Base-by-base conservation (phyloP, 495 filamentous ascomycete genomes). In the Hypoxylon lenormandii region DNA sequence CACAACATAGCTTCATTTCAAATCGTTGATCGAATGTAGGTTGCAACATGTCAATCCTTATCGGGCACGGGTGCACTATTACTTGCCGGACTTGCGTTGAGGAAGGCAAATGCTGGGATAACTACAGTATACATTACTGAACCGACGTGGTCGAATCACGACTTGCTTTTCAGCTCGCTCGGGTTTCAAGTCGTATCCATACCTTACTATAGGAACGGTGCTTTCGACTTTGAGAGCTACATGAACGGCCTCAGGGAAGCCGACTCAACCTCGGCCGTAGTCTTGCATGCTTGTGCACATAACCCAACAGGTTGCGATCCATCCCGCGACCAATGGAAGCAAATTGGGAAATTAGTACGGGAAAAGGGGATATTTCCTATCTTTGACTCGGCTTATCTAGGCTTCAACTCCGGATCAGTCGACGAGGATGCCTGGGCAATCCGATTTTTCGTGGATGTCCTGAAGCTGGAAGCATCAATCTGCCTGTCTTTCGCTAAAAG, bases 101-200 rank as follows among this genome's bases (percentile, higher is more conserved):
- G 84, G n/a, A 84, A 83, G 70, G 87, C 87, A 79, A 87, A 85
- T 74, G 79, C 76, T 36, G 76, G 77, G 51, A 78, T 82, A 61
- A 86, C 87, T 64, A 76, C 83, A 43, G 80, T 92, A 75, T 91
- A 92, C 82, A 83, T 93, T 79, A 92, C 90, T 66, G 86, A 86
- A 68, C 92, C 92, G 53, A 95, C 92, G 66, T 95, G 92, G 92
- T 88, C 88, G 65, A 95, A 95, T 78, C 92, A 95, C 84, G 83
- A 90, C 80, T 91, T 94, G 74, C 91, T 95, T 79, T 92, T 95
- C 38, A 5, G 37, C 1, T 21, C 33, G 6, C 23, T 55, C 7
- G 60, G 60, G 2, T 55, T 64, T 13, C 23, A 64, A 12, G 38
- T 54, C 10, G 30, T 18, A 8, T 21, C 16, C n/a, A 2, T 65